Percentiles rank a stretch among this genome's conserved stretches.
These are phyloP conservation scores for Bacterosira constricta DNA, from an alignment of 108 stramenopile genomes.

Conservation along the genomic window DNA sequence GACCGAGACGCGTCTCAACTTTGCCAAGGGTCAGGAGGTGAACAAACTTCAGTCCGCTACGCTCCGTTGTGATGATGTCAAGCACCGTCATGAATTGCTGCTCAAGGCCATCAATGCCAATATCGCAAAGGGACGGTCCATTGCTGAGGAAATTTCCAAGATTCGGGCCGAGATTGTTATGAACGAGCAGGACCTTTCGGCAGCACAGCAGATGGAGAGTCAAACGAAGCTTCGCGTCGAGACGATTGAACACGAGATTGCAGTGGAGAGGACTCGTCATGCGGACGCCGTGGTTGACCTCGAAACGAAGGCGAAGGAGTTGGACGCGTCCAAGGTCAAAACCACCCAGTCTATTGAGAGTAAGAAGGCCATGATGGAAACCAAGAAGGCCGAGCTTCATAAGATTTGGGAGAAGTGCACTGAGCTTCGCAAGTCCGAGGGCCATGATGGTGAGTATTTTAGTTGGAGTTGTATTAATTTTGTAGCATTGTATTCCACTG, in stretches of 20 bases:
- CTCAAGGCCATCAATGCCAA: conserved; percentile 47
- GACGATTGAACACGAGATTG: conserved; percentile 52
- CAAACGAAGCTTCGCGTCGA: conserved; percentile 57
- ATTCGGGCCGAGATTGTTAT: conserved; percentile 40
- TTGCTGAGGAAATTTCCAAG: conserved; percentile 37
- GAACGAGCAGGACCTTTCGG: conserved; percentile 46
- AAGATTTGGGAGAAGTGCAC: conserved; percentile 48
- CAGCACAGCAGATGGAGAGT: conserved; percentile 53
- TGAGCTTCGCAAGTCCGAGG: conserved; percentile 39
- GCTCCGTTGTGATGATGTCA: conserved; percentile 40
- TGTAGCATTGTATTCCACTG: neutral
- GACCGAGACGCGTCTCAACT: conserved; percentile 38
- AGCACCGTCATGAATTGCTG: conserved; percentile 45
- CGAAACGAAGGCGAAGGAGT: conserved; percentile 20
- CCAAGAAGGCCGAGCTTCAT: conserved; percentile 43
- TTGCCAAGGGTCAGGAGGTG: conserved; percentile 37
- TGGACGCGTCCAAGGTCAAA: conserved; percentile 35
- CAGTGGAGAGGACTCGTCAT: conserved; percentile 52
- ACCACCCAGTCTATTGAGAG: conserved; percentile 28
- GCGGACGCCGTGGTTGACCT: conserved; percentile 22
- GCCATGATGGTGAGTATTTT: conserved; percentile 22
- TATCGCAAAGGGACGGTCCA: conserved; percentile 36
- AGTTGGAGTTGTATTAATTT: neutral
- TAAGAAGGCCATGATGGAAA: conserved; percentile 41
- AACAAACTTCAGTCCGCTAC: conserved; percentile 35